Percentiles rank a stretch among this genome's conserved stretches.
Evolutionary conservation across 176 grass and related monocot species (phyloP).

Genomic region (Eragrostis nindensis): DNA sequence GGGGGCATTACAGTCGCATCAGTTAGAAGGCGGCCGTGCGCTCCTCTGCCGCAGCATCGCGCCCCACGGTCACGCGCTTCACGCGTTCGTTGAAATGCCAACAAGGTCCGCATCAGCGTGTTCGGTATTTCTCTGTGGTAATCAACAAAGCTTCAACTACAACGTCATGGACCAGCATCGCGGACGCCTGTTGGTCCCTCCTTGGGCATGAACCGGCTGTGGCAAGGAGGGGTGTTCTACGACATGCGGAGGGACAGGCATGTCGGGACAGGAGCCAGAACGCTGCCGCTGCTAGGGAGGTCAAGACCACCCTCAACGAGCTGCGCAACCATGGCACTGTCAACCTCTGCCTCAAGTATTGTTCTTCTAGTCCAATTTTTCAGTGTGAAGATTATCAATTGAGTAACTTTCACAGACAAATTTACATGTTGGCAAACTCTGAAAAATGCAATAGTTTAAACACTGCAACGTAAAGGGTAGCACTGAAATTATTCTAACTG

Average conservation of each 20-base stretch:
- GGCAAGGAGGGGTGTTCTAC: not conserved
- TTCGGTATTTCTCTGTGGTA: not conserved
- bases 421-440: not conserved
- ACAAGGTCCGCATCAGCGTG: not conserved
- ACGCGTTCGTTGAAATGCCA: slow-evolving; percentile 18
- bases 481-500: not conserved
- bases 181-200: not conserved
- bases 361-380: not conserved
- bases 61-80: not conserved
- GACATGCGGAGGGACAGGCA: too few species aligned
- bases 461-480: not conserved
- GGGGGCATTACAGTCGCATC: not conserved
- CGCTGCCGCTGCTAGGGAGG: not conserved
- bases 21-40: not conserved
- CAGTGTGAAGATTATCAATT: not conserved
- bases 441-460: not conserved
- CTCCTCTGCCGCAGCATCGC: not conserved
- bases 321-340: not conserved
- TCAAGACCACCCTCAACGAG: not conserved
- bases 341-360: not conserved
- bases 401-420: not conserved
- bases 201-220: not conserved
- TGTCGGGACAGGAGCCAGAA: too few species aligned
- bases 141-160: not conserved
- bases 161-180: not conserved